phyloP scores from a whole-genome alignment of 768 basidiomycete genomes.

The Ramaria rubella region DNA sequence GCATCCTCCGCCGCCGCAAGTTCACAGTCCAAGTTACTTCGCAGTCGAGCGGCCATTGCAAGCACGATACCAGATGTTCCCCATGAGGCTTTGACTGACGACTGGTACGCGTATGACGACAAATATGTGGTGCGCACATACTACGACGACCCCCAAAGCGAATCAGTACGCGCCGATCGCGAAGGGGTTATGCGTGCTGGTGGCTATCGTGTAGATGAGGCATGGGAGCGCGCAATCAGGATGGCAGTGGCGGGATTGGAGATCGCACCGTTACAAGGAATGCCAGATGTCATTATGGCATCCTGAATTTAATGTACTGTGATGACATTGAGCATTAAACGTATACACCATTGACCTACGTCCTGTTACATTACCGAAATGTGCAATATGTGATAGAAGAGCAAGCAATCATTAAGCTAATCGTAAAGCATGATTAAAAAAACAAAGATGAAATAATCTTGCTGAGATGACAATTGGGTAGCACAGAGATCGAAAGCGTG shows the following conservation, averaged over 20 bases:
- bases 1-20: slow-evolving; percentile 21
- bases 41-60: slow-evolving; percentile 59
- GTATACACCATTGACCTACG: not conserved
- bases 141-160: slow-evolving; percentile 71
- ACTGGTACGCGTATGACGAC: slow-evolving; percentile 71
- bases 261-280: slow-evolving; percentile 34
- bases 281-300: not conserved
- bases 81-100: slow-evolving; percentile 70
- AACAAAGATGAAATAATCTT: not conserved
- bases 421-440: not conserved
- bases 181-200: slow-evolving; percentile 79
- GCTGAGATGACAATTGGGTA: not conserved
- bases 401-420: not conserved
- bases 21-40: slow-evolving; percentile 27
- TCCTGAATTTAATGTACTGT: not conserved
- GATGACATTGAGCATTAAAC: not conserved
- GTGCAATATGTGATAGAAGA: not conserved
- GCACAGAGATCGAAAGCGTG: not conserved
- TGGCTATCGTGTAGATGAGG: slow-evolving; percentile 75
- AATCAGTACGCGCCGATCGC: slow-evolving; percentile 66
- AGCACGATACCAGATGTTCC: slow-evolving; percentile 70
- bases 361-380: no score
- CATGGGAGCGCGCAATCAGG: slow-evolving; percentile 77
- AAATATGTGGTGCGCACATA: slow-evolving; percentile 46
- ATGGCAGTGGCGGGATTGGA: slow-evolving; percentile 70